Evolutionary conservation across 2,329 filamentous ascomycete genomes (phyloP), one percentile per base, ranked within the genome.

Genomic region (Plenodomus lindquistii): DNA sequence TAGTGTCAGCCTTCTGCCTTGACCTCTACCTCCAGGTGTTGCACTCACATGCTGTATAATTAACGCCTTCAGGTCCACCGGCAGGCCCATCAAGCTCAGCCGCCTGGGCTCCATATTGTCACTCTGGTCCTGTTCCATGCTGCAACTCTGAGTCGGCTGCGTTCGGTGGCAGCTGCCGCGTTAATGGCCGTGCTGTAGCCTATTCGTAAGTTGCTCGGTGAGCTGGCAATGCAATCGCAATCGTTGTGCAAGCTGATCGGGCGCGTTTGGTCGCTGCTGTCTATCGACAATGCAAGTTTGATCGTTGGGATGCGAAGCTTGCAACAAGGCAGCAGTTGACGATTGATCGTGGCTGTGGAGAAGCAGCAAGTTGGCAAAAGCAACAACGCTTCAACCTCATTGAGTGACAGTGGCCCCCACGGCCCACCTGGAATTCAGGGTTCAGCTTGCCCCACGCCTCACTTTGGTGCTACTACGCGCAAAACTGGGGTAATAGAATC

Each of bases 51-150:
- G 71, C 39, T 68, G 60, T 21, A 75, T 60, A 20, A 75, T 61
- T 37, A 73, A 52, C n/a, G 67, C 69, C 59, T 75, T 74, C 50
- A 73, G 60, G 38, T 73, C 71, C 16, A 69, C 66, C 15, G 68
- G 69, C 7, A 73, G 50, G 35, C 69, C 65, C 59, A 69, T 70
- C 22, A 72, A 71, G 20, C 56, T 61, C 29, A 62, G 45, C 16
- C 50, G 6, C 4, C 15, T 50, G 24, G 58, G 41, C 46, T 65
- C 62, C 65, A 70, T 73, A 11, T 9, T 39, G n/a, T 29, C 27
- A 16, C 20, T 24, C 18, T 36, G n/a, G n/a, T n/a, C n/a, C n/a
- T n/a, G n/a, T n/a, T n/a, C n/a, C 39, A 24, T 11, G 44, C 19
- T n/a, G 39, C 16, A 20, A 22, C 13, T 44, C 37, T 19, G 42